Percentiles rank a stretch among this genome's conserved stretches.
phyloP scores from a whole-genome alignment of 2,329 filamentous ascomycete species.

The Ceratocystiopsis sp. region DNA sequence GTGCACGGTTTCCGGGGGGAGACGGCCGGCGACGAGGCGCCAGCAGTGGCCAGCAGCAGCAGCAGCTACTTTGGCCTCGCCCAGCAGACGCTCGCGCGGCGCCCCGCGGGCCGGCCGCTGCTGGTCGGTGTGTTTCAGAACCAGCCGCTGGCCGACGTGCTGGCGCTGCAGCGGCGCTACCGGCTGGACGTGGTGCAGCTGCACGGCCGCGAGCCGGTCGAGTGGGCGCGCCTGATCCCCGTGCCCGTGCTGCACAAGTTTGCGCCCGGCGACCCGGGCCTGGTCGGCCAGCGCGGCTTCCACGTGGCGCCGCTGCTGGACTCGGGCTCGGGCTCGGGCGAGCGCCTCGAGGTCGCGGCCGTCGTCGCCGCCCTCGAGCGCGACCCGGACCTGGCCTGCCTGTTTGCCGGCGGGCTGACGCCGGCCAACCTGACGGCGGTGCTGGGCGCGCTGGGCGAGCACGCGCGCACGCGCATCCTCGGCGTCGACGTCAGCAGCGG shows the following conservation, averaged over 20 bases:
- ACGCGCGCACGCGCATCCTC: constrained; percentile 30
- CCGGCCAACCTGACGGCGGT: constrained; percentile 59
- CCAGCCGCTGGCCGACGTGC: constrained; percentile 67
- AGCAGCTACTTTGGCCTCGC: constrained; percentile 47
- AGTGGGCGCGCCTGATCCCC: constrained; percentile 80
- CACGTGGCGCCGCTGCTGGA: constrained; percentile 76
- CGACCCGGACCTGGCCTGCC: constrained; percentile 53
- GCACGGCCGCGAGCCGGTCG: constrained; percentile 79
- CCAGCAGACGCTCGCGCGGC: constrained; percentile 17
- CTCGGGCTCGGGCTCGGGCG: constrained; percentile 69
- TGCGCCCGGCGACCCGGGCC: constrained; percentile 52
- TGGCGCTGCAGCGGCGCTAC: constrained; percentile 60
- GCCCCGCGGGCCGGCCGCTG: constrained; percentile 41
- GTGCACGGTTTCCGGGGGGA: constrained; percentile 38
- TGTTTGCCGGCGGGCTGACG: constrained; percentile 74
- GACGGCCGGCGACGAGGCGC: not conserved
- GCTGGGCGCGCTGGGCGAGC: constrained; percentile 44
- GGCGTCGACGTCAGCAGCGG: constrained; percentile 91
- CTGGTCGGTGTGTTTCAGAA: constrained; percentile 91
- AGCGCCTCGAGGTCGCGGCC: constrained; percentile 53
- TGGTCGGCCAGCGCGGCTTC: constrained; percentile 54
- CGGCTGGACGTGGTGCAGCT: constrained; percentile 80
- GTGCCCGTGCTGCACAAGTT: constrained; percentile 85
- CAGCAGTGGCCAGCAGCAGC: not conserved
- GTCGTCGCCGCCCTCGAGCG: constrained; percentile 49